Percentiles rank a stretch among this genome's conserved stretches.
Conservation (phyloP, 2,329 filamentous ascomycete species). For the Neoascochyta sp. region DNA sequence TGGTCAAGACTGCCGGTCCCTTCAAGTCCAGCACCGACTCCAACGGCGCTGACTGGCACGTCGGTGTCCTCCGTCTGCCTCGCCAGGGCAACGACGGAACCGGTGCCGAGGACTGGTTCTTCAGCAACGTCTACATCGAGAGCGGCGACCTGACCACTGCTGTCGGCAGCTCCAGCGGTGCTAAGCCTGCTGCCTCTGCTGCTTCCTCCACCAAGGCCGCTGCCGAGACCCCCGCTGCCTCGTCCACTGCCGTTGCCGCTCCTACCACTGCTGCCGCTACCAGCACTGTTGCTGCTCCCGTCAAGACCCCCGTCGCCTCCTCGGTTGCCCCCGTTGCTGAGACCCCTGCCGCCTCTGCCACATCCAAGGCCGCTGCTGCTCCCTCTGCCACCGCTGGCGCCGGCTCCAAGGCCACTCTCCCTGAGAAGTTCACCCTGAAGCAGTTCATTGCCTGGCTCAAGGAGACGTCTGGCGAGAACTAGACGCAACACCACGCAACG, state of each 20-base stretch:
- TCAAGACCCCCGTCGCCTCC: constrained; percentile 3
- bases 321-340: constrained; percentile 3
- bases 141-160: constrained; percentile 44
- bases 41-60: constrained; percentile 69
- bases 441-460: constrained; percentile 27
- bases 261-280: constrained; percentile 5
- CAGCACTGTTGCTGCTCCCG: constrained; percentile 3
- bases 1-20: constrained; percentile 58
- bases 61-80: constrained; percentile 65
- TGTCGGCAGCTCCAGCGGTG: constrained; percentile 17
- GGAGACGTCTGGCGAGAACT: constrained; percentile 15
- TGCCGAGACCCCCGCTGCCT: constrained; percentile 2
- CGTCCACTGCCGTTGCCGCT: constrained; percentile 2
- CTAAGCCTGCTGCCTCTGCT: constrained; percentile 9
- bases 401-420: constrained; percentile 14
- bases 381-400: constrained; percentile 9
- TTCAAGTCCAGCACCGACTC: constrained; percentile 59
- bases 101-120: constrained; percentile 64
- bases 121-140: constrained; percentile 70
- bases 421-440: constrained; percentile 24
- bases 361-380: constrained; percentile 4
- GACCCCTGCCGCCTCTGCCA: constrained; percentile 8
- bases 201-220: constrained; percentile 7
- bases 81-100: constrained; percentile 52
- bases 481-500: background rate